These are phyloP conservation scores for Triadica sebifera DNA, from an alignment of 345 rosid species.

Conservation along the genomic window DNA sequence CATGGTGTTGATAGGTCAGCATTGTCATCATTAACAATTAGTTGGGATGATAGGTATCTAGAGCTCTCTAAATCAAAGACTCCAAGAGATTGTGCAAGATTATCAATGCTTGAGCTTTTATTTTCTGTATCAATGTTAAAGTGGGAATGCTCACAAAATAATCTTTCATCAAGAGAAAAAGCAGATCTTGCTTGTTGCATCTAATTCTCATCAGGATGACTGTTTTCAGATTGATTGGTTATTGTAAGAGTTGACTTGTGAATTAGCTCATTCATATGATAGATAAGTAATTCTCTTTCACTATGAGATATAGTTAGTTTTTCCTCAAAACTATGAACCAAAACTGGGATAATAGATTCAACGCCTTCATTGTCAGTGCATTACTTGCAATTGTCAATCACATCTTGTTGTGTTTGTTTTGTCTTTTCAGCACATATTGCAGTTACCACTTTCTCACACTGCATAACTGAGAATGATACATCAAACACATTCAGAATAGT, in stretches of 20 bases:
- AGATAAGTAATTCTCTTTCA: constrained; percentile 14
- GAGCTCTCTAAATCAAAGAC: constrained; percentile 2
- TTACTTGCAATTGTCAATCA: constrained; percentile 21
- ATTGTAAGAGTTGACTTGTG: constrained; percentile 9
- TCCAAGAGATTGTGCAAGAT: constrained; percentile 18
- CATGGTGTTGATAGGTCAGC: constrained; percentile 17
- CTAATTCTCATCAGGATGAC: constrained; percentile 11
- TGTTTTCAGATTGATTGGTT: constrained; percentile 13
- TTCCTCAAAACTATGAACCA: constrained; percentile 18
- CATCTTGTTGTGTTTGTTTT: constrained; percentile 19
- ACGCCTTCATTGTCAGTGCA: constrained; percentile 18
- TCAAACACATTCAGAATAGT: constrained; percentile 22
- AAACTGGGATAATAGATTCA: constrained; percentile 18
- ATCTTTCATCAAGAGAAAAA: constrained; percentile 18
- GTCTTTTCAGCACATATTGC: constrained; percentile 14
- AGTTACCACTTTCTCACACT: constrained; percentile 13
- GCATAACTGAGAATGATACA: constrained; percentile 16
- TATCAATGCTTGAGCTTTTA: constrained; percentile 19
- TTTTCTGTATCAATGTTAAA: constrained; percentile 23
- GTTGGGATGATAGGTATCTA: constrained; percentile 12
- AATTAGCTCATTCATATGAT: constrained; percentile 20
- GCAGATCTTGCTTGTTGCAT: constrained; percentile 11
- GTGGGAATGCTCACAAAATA: constrained; percentile 14
- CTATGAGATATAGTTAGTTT: constrained; percentile 10
- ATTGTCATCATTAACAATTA: constrained; percentile 21